phyloP scores from a whole-genome alignment of 208 protist species.

The Wallacemonas collosoma region DNA sequence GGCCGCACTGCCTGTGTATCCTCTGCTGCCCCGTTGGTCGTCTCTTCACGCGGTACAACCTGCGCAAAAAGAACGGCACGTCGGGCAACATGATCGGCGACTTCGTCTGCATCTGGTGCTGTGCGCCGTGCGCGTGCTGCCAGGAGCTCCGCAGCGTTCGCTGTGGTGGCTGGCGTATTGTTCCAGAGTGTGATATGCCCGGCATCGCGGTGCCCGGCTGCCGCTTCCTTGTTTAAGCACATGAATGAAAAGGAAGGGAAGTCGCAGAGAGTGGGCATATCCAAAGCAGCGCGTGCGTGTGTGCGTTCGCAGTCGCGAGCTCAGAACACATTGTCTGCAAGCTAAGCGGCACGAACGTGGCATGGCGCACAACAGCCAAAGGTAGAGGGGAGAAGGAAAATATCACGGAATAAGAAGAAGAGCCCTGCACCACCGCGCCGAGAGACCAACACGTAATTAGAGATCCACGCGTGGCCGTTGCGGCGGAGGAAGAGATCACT shows the following conservation, averaged over 20 bases:
- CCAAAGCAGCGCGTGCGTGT: not conserved
- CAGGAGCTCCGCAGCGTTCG: slow-evolving; percentile 75
- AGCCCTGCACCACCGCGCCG: no score
- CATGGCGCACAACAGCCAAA: no score
- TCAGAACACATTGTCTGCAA: no score
- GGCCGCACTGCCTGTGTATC: slow-evolving; percentile 74
- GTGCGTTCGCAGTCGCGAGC: no score
- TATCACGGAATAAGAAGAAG: no score
- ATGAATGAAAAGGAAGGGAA: not conserved
- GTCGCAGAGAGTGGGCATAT: slow-evolving; percentile 1
- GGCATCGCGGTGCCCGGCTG: slow-evolving; percentile 51
- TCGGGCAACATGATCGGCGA: slow-evolving; percentile 80
- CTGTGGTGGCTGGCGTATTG: slow-evolving; percentile 53
- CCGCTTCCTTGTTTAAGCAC: slow-evolving; percentile 50
- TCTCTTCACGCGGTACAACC: slow-evolving; percentile 85
- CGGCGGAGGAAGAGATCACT: no score
- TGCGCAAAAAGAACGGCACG: slow-evolving; percentile 72
- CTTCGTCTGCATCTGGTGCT: slow-evolving; percentile 68
- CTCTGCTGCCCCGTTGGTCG: slow-evolving; percentile 61
- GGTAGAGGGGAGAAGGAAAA: no score
- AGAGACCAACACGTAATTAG: no score
- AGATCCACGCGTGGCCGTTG: no score
- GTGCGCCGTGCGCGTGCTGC: slow-evolving; percentile 69
- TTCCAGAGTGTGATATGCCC: slow-evolving; percentile 46
- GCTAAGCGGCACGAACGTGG: no score